Conservation (phyloP, 805 yeast species). For the Candida krabiensis region DNA sequence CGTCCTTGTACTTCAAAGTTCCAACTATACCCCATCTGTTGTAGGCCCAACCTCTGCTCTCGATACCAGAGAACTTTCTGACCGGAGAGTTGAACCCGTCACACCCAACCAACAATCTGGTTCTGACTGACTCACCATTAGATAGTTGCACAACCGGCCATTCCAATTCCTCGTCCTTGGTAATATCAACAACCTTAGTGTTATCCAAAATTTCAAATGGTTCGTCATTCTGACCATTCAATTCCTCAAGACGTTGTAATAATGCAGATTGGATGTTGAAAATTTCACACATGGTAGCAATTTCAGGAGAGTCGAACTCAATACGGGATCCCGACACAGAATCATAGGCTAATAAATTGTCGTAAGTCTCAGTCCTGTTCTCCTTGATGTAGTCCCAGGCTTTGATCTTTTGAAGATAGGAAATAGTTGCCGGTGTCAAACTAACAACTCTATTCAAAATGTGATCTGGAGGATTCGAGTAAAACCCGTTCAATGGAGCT, state of each 20-base stretch:
- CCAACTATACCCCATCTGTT: slow-evolving; percentile 91
- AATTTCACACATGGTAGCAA: slow-evolving; percentile 88
- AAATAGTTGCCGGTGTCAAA: slow-evolving; percentile 77
- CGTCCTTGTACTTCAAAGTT: slow-evolving; percentile 71
- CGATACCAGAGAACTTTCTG: slow-evolving; percentile 74
- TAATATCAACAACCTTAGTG: slow-evolving; percentile 64
- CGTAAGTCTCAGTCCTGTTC: slow-evolving; percentile 78
- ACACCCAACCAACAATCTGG: slow-evolving; percentile 87
- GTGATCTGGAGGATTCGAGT: slow-evolving; percentile 41
- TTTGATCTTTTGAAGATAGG: slow-evolving; percentile 66
- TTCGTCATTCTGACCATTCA: slow-evolving; percentile 29
- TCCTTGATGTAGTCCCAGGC: slow-evolving; percentile 69
- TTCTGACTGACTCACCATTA: slow-evolving; percentile 60
- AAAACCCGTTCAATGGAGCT: slow-evolving; percentile 49
- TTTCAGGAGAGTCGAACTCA: slow-evolving; percentile 64
- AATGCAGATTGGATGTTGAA: slow-evolving; percentile 79
- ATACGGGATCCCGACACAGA: slow-evolving; percentile 71
- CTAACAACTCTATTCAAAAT: slow-evolving; percentile 83
- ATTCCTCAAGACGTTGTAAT: slow-evolving; percentile 49
- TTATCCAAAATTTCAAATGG: slow-evolving; percentile 54
- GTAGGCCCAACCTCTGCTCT: slow-evolving; percentile 91
- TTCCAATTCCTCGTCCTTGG: slow-evolving; percentile 38
- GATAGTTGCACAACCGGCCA: slow-evolving; percentile 80
- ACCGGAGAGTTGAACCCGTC: slow-evolving; percentile 97
- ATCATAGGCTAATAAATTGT: slow-evolving; percentile 83